Conservation (phyloP, 768 basidiomycete species). For the Collybiopsis confluens region DNA sequence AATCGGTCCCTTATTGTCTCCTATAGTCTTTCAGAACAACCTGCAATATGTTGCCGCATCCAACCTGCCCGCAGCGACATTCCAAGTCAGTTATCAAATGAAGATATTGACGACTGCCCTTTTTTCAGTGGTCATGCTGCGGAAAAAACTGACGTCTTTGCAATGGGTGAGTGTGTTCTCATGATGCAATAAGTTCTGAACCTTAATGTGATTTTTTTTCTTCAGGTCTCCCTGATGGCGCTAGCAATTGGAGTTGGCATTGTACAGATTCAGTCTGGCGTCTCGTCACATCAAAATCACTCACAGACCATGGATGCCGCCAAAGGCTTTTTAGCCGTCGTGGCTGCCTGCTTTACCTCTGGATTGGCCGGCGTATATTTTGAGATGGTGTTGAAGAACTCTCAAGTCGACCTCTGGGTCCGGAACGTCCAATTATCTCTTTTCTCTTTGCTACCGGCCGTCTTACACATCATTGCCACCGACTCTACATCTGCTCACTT, state of each 20-base stretch:
- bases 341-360: conserved; percentile 89
- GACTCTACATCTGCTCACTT: conserved; percentile 28
- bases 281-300: conserved; percentile 22
- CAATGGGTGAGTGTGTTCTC: conserved; percentile 55
- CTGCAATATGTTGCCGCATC: conserved; percentile 92
- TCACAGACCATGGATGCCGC: conserved; percentile 67
- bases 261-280: conserved; percentile 73
- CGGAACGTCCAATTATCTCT: conserved; percentile 94
- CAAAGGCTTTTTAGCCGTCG: conserved; percentile 87
- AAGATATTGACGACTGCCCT: conserved; percentile 93
- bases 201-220: no score
- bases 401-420: conserved; percentile 88
- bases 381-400: conserved; percentile 94
- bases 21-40: conserved; percentile 85
- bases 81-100: conserved; percentile 97
- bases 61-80: conserved; percentile 92
- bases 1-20: conserved; percentile 10
- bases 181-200: no score
- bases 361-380: conserved; percentile 98
- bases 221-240: conserved; percentile 60
- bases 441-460: conserved; percentile 88
- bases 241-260: conserved; percentile 87
- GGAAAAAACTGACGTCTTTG: conserved; percentile 62
- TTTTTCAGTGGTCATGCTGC: conserved; percentile 79
- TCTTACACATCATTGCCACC: conserved; percentile 69